These are phyloP conservation scores for Begonia fuchsioides DNA, from an alignment of 306 rosid genomes.

Conservation along the genomic window DNA sequence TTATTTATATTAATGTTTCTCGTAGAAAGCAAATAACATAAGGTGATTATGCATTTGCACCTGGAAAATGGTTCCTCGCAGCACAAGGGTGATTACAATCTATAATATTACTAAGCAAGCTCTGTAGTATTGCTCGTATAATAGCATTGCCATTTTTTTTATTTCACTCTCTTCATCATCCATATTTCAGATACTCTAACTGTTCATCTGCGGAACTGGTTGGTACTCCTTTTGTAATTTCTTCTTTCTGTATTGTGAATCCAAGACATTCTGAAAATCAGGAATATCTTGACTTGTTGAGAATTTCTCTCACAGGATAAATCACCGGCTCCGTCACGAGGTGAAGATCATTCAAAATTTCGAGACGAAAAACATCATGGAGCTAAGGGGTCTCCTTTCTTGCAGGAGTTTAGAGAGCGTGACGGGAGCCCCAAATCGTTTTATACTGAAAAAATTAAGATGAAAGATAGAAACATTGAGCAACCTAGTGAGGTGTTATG, in stretches of 20 bases:
- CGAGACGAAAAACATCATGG: conserved; percentile 40
- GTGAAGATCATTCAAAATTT: conserved; percentile 40
- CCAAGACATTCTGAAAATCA: neutral
- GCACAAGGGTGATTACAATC: no score
- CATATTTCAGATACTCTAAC: no score
- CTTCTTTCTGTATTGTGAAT: neutral
- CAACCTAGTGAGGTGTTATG: conserved; percentile 92
- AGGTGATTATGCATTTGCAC: no score
- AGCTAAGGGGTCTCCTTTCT: conserved; percentile 55
- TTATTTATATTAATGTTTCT: no score
- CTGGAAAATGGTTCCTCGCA: no score
- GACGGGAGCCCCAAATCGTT: conserved; percentile 44
- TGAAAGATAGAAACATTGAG: conserved; percentile 57
- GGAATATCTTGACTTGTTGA: conserved; percentile 14
- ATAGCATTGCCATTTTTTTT: neutral
- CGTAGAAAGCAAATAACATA: no score
- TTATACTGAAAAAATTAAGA: conserved; percentile 53
- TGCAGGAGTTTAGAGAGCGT: conserved; percentile 41
- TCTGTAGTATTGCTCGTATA: neutral
- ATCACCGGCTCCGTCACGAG: conserved; percentile 31
- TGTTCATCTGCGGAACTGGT: neutral
- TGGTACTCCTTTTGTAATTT: neutral
- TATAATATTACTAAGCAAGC: no score
- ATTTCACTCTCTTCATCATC: no score
- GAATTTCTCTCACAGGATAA: conserved; percentile 67